phyloP scores from a whole-genome alignment of 129 eudicot species.

The Centrapalus pauciflorus region DNA sequence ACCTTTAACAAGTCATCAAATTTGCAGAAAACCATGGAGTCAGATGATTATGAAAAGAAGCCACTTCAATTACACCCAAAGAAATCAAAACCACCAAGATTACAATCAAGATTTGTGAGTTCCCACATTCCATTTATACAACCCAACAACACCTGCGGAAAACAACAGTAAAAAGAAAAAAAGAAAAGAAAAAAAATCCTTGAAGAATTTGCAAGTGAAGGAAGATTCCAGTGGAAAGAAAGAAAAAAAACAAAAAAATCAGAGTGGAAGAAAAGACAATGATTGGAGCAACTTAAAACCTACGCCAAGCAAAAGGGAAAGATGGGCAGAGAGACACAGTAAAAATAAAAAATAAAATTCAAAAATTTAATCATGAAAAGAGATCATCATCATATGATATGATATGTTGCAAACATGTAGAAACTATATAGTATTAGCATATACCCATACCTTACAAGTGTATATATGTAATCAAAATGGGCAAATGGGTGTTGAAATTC shows the following conservation, averaged over 20 bases:
- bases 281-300: constrained; percentile 34
- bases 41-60: constrained; percentile 39
- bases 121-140: constrained; percentile 42
- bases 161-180: neutral
- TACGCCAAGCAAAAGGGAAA: constrained; percentile 33
- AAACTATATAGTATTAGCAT: neutral
- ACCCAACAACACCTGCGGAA: constrained; percentile 20
- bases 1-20: constrained; percentile 48
- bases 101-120: constrained; percentile 31
- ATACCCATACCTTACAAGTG: neutral
- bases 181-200: neutral
- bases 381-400: constrained; percentile 14
- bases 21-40: constrained; percentile 38
- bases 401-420: neutral
- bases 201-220: constrained; percentile 19
- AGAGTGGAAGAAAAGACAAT: constrained; percentile 22
- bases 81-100: constrained; percentile 17
- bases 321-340: too few species aligned
- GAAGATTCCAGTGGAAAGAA: constrained; percentile 22
- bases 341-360: constrained; percentile 10
- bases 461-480: constrained; percentile 14
- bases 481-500: constrained; percentile 29
- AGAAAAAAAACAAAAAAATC: constrained; percentile 4
- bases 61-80: constrained; percentile 31
- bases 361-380: neutral